Evolutionary conservation across 1,284 basidiomycete genomes (phyloP).

Genomic region (Mycena sp.): DNA sequence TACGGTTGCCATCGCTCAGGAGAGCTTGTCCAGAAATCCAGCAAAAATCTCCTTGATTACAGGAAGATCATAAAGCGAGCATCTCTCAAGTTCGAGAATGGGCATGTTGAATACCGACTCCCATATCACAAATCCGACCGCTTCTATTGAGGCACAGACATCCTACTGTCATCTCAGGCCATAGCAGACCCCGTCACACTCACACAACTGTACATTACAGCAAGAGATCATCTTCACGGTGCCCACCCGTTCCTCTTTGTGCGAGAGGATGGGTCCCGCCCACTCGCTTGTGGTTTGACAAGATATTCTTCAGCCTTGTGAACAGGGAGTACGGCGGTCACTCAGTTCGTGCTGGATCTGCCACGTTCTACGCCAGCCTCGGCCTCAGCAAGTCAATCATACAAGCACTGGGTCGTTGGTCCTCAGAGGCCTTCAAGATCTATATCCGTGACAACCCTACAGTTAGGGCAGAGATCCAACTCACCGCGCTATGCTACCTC

Average conservation of each 20-base stretch:
- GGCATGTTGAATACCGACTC: too few relatives aligned
- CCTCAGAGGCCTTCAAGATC: slow-evolving; percentile 3
- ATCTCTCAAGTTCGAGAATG: too few relatives aligned
- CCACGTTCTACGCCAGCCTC: slow-evolving; percentile 44
- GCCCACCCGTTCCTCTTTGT: slow-evolving; percentile 30
- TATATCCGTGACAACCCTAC: slow-evolving; percentile 12
- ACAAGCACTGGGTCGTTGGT: slow-evolving; percentile 34
- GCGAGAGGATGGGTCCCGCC: slow-evolving; percentile 30
- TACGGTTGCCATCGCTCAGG: too few relatives aligned
- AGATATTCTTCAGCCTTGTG: slow-evolving; percentile 30
- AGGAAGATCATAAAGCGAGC: too few relatives aligned
- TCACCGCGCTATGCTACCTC: too few relatives aligned
- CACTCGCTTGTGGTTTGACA: slow-evolving; percentile 37
- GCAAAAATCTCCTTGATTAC: too few relatives aligned
- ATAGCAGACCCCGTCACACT: slow-evolving; percentile 32
- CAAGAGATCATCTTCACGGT: slow-evolving; percentile 30
- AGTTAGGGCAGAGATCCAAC: background rate
- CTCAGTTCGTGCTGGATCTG: slow-evolving; percentile 47
- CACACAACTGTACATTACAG: slow-evolving; percentile 16
- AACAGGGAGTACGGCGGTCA: slow-evolving; percentile 42
- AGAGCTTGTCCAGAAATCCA: too few relatives aligned
- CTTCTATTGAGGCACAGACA: slow-evolving; percentile 34
- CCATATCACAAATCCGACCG: slow-evolving; percentile 31
- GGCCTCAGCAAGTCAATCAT: slow-evolving; percentile 45
- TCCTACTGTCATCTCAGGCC: slow-evolving; percentile 29